Conservation (phyloP, 805 yeast genomes). For the Cyberlindnera nakhonratchasimensis region DNA sequence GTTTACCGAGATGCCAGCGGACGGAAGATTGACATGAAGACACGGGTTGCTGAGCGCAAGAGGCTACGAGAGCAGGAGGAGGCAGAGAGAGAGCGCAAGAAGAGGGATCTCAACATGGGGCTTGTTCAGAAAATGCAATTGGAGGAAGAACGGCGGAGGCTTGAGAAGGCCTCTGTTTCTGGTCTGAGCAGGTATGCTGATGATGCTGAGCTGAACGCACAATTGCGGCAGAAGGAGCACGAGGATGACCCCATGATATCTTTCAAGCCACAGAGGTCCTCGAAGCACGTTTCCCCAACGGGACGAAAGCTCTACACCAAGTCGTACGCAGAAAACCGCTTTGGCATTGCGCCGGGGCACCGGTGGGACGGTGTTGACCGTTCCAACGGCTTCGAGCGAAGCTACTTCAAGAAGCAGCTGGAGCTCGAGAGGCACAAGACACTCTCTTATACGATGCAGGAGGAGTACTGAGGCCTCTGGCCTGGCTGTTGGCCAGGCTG, state of each 20-base stretch:
- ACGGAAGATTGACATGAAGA: constrained; percentile 41
- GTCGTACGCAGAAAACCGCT: constrained; percentile 63
- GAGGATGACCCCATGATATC: constrained; percentile 64
- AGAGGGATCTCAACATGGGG: constrained; percentile 34
- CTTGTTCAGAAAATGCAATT: constrained; percentile 37
- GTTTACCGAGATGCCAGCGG: constrained; percentile 65
- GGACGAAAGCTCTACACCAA: constrained; percentile 60
- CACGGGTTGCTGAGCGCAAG: constrained; percentile 26
- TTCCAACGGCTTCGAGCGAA: constrained; percentile 79
- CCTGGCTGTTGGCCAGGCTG: too few relatives aligned
- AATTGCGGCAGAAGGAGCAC: constrained; percentile 31
- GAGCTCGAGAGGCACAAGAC: constrained; percentile 34
- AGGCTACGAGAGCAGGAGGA: constrained; percentile 30
- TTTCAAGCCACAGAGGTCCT: constrained; percentile 35
- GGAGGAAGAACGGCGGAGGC: constrained; percentile 33
- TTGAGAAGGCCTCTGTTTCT: constrained; percentile 27
- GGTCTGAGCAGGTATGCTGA: constrained; percentile 33
- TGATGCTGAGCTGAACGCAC: constrained; percentile 37
- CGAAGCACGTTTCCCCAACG: constrained; percentile 29
- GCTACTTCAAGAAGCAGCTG: constrained; percentile 46
- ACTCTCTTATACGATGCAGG: constrained; percentile 35
- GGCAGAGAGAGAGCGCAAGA: constrained; percentile 27
- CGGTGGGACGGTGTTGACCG: constrained; percentile 94
- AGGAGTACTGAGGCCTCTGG: constrained; percentile 31
- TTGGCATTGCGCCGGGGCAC: constrained; percentile 70